Evolutionary conservation across 2,329 filamentous ascomycete species (phyloP), one percentile per base, ranked within the genome.

Genomic region (Beauveria caledonica): DNA sequence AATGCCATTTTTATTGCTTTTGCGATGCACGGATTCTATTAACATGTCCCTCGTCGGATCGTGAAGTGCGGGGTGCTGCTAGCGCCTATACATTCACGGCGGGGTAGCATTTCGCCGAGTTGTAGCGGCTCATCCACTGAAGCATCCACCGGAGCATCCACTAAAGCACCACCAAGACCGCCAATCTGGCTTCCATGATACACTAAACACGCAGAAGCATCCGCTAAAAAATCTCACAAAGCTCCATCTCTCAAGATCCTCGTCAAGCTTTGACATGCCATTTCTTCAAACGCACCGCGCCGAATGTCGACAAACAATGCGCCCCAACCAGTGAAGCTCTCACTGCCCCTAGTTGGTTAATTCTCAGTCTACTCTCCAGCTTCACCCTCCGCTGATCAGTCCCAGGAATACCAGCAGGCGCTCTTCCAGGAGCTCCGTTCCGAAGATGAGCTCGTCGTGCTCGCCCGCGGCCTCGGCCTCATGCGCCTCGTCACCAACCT

Each of bases 401-500:
- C n/a, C 45, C 60, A 88, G 86, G 81, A 92, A 80, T 99, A 95
- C 74, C 94, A 99, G 78, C 92, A 97, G 78, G 88, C 90, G 70
- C 85, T 97, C 68, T 97, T 97, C 78, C 90, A 89, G 72, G 89
- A 94, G 76, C 85, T 96, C 66, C 88, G 91, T 64, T 79, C 86
- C 63, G 90, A 97, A 77, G 94, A 99, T 89, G 89, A 95, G 74
- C 86, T 99, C 65, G 88, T 97, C 68, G 82, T 99, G 59, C 83
- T 97, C 60, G 94, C 93, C 46, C 89, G 91, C 58, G 94, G 94
- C 66, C 86, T 99, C 52, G 94, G 94, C 67, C 86, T 97, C 50
- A 84, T 97, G 72, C 90, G 92, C 66, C 84, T 99, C 61, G 84
- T 97, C 69, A 95, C 91, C n/a, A 99, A 97, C 71, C 83, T 99